Evolutionary conservation across 2,329 filamentous ascomycete species (phyloP), one percentile per base, ranked within the genome.

Genomic region (Pestalotiopsis sp.): DNA sequence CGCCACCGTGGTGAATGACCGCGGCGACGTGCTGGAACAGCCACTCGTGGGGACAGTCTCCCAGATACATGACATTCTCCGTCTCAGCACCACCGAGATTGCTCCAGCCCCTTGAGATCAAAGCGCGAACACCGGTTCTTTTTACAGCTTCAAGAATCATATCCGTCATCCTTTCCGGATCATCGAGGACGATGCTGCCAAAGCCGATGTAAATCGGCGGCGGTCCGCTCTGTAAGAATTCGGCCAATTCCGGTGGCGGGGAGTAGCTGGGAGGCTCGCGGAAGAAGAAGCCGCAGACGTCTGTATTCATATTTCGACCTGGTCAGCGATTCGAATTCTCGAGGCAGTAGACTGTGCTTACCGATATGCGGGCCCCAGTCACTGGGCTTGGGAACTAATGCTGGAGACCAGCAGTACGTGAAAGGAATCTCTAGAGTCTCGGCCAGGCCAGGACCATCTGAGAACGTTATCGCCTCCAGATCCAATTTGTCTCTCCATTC

Each of bases 371-470:
- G 79, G 0, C 86, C 87, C 93, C 93, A 96, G 76, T 96, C 93
- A 49, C 86, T 86, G 0, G 93, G 92, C 73, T 94, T 94, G 0
- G 91, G 88, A n/a, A 94, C 92, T 63, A 96, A 81, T 1, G 92
- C 88, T 0, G 93, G 92, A 0, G 93, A 95, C 93, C 94, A 97
- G 79, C 93, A 95, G 76, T 97, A 97, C 0, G 94, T 96, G 73
- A 92, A 92, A 0, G 94, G 93, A 9, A 97, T 86, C 52, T 87
- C 87, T 25, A 97, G 82, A 36, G 92, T 88, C 64, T 88, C 89
- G 17, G 95, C 83, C 79, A 96, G 87, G 2, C 92, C 92, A 6
- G 94, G 93, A 2, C 92, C 94, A 85, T 91, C 94, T 64, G 95
- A 90, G 7, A 92, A 83, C 70, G 91, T 93, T 59, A 97, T 84